These are phyloP conservation scores for Balamuthia mandrillaris DNA, from an alignment of 208 protist species.

Conservation along the genomic window DNA sequence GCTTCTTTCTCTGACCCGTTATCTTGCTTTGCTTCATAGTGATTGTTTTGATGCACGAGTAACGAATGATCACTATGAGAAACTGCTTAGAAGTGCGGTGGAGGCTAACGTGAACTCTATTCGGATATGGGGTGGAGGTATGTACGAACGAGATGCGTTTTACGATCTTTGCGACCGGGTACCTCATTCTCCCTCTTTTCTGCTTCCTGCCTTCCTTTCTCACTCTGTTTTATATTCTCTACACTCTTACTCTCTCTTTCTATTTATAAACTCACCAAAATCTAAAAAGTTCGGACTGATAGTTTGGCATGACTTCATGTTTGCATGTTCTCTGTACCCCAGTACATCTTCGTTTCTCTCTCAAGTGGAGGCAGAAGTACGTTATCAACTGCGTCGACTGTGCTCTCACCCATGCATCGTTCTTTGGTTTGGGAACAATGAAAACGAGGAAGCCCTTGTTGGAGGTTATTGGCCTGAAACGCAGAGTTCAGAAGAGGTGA, in stretches of 20 bases:
- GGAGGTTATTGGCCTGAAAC: too few species aligned
- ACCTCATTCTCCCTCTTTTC: not conserved
- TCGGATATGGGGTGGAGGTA: conserved; percentile 78
- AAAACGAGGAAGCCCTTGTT: conserved; percentile 71
- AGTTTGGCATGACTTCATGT: conserved; percentile 79
- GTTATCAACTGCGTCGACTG: conserved; percentile 63
- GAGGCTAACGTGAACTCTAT: conserved; percentile 71
- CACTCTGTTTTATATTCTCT: not conserved
- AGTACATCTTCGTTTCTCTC: conserved; percentile 57
- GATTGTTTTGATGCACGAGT: conserved; percentile 46
- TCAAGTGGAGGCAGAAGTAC: conserved; percentile 54
- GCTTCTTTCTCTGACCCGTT: not conserved
- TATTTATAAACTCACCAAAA: too few species aligned
- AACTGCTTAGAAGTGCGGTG: not conserved
- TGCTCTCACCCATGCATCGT: conserved; percentile 65
- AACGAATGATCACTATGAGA: not conserved
- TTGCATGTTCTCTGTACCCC: conserved; percentile 73
- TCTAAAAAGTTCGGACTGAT: conserved; percentile 61
- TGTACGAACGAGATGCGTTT: conserved; percentile 70
- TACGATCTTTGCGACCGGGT: conserved; percentile 70
- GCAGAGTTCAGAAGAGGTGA: too few species aligned
- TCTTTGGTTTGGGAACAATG: conserved; percentile 77
- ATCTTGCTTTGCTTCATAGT: too few species aligned
- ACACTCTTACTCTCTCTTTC: not conserved
- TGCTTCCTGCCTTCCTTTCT: not conserved